A percentile compares a stretch with the other conserved stretches of the same genome.
Conservation (phyloP, 495 filamentous ascomycete species). For the Xylaria acuta region DNA sequence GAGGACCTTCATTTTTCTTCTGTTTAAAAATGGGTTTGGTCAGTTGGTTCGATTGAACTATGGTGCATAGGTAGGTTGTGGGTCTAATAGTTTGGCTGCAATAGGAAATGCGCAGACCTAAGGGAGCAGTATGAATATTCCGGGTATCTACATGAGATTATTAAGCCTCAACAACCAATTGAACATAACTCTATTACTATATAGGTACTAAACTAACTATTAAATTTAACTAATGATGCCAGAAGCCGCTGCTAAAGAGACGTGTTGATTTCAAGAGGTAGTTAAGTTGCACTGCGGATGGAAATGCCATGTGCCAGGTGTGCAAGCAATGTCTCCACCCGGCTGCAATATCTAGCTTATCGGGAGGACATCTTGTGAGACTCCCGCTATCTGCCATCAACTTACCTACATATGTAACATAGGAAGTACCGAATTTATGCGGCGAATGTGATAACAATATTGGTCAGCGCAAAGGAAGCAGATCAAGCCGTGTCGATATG, state of each 20-base stretch:
- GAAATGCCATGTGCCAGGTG: slow-evolving; percentile 1
- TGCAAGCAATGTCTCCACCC: not conserved
- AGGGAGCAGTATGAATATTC: not conserved
- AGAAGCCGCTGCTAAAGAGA: not conserved
- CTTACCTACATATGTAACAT: not conserved
- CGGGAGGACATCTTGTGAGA: not conserved
- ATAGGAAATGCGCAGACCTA: slow-evolving; percentile 10
- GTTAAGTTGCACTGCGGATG: not conserved
- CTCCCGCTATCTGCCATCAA: not conserved
- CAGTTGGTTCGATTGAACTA: not conserved
- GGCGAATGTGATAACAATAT: not conserved
- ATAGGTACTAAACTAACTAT: not conserved
- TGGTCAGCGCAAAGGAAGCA: not conserved
- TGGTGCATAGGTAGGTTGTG: not conserved
- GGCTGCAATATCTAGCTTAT: not conserved
- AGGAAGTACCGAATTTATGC: not conserved
- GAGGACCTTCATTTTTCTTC: not conserved
- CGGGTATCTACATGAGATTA: not conserved
- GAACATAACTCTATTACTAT: not conserved
- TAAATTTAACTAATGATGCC: not conserved
- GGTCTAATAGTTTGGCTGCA: not conserved
- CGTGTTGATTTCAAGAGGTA: not conserved
- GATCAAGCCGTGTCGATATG: slow-evolving; percentile 27
- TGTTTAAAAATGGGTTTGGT: not conserved
- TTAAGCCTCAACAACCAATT: not conserved